These are phyloP conservation scores for Trichosporon faecale DNA, from an alignment of 1,284 basidiomycete species.

Conservation along the genomic window DNA sequence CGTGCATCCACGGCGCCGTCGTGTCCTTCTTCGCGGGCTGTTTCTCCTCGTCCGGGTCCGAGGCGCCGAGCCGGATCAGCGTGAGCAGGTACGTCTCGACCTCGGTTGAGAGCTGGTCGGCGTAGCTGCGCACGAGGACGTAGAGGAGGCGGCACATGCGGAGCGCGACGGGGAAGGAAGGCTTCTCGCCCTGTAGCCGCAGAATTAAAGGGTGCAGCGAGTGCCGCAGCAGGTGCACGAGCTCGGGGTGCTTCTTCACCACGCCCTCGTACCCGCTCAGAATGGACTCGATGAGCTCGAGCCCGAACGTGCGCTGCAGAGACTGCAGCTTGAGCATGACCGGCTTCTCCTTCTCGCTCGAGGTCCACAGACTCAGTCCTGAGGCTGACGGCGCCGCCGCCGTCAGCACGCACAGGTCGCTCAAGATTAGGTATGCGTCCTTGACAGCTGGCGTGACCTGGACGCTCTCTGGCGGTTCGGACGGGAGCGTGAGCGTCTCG, in stretches of 20 bases:
- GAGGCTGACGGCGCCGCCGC: conserved; percentile 25
- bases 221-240: conserved; percentile 77
- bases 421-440: conserved; percentile 84
- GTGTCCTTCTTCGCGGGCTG: conserved; percentile 29
- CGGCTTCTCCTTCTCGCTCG: conserved; percentile 62
- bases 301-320: conserved; percentile 86
- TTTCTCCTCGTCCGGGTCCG: conserved; percentile 56
- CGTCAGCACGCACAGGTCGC: conserved; percentile 82
- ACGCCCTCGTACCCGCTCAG: conserved; percentile 88
- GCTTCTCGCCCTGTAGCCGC: conserved; percentile 75
- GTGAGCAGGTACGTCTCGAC: conserved; percentile 79
- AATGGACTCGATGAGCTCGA: conserved; percentile 95
- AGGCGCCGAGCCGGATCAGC: conserved; percentile 71
- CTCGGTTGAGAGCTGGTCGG: conserved; percentile 71
- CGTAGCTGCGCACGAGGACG: conserved; percentile 87
- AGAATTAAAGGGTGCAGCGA: conserved; percentile 87
- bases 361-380: conserved; percentile 34
- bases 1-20: conserved; percentile 75
- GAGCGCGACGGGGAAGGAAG: conserved; percentile 80
- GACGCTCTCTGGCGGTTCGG: conserved; percentile 45
- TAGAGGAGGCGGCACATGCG: conserved; percentile 90
- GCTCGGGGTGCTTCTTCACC: conserved; percentile 80
- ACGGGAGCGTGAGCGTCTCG: conserved; percentile 20
- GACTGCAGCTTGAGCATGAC: conserved; percentile 78
- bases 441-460: conserved; percentile 65